Percentiles rank a stretch among this genome's conserved stretches.
These are phyloP conservation scores for Stygiomarasmius scandens DNA, from an alignment of 1,284 basidiomycete species.

Conservation along the genomic window DNA sequence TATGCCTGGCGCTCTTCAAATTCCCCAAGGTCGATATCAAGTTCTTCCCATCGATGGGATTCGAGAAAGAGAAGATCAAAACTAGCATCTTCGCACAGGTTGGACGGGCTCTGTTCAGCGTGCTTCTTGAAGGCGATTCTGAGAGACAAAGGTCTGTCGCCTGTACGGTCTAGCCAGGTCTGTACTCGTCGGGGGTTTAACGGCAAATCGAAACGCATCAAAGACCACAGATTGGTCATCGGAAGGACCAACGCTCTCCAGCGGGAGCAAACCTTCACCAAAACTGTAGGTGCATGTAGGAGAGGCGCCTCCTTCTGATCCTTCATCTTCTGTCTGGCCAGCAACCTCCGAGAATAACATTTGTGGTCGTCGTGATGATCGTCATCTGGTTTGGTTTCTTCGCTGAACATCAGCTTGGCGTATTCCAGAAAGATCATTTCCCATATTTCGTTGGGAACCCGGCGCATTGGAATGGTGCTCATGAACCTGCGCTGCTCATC, in stretches of 20 bases:
- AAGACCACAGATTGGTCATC: background rate
- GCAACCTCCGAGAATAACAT: too few relatives aligned
- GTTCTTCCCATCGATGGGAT: background rate
- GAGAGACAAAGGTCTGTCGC: background rate
- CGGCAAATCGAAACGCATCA: background rate
- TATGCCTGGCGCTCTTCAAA: too few relatives aligned
- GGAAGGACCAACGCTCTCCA: background rate
- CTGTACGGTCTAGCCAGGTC: background rate
- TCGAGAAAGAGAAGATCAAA: background rate
- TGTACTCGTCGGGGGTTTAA: background rate
- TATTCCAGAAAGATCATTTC: background rate
- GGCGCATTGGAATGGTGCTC: background rate
- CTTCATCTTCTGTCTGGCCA: too few relatives aligned
- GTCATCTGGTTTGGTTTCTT: too few relatives aligned
- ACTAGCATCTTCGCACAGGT: background rate
- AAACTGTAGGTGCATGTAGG: background rate
- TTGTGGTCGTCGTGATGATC: too few relatives aligned
- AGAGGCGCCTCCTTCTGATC: background rate
- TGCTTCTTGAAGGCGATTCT: background rate
- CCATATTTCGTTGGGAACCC: background rate
- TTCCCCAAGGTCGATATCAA: background rate
- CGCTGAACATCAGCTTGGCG: too few relatives aligned
- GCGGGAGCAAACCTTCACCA: background rate
- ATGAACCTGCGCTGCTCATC: background rate
- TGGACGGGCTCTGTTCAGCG: background rate